Base-by-base conservation (phyloP, 805 yeast genomes). In the Ogataea philodendri region DNA sequence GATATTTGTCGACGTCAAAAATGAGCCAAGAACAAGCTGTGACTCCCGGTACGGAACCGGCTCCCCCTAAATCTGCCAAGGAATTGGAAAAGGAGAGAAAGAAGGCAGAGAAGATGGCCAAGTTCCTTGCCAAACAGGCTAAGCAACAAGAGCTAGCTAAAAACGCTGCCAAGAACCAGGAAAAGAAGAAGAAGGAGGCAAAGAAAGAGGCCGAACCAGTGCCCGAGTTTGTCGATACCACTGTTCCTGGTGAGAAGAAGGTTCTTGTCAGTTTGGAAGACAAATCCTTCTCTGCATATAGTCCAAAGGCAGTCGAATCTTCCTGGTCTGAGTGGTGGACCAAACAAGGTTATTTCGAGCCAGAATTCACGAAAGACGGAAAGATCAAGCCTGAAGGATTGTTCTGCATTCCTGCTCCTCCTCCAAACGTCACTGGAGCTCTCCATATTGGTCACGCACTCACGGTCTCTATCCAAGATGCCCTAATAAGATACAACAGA, bases 301-400 rank as follows among this genome's bases (percentile, higher is more conserved):
- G 77, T 54, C 98, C 98, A 21, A 76, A 77, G 51, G 83, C 81
- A 51, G 97, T 93, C 30, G 98, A 93, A 66, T 82, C 94, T 38
- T 85, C 96, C 9, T 93, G 98, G 98, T 90, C 90, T 65, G 78
- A 75, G 13, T 93, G 98, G 97, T 93, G 98, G 98, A 82, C 76
- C 42, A 71, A 83, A 54, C 74, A 85, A 62, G 94, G 93, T 13
- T 79, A 77, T 54, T 93, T 93, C 55, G 81, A 83, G 64, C 98
- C 98, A 13, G 84, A 85, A 59, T 79, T 84, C 49, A 71, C 81
- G 28, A 72, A 66, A 39, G 80, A 81, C 55, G 97, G 97, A 29
- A 65, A 79, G 29, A 55, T 76, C 49, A 81, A 81, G 58, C 84
- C 93, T 26, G 89, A 78, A 55, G 97, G 97, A 51, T 58, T 72